These are phyloP conservation scores for Elsinoe batatas DNA, from an alignment of 2,329 filamentous ascomycete species.

Conservation along the genomic window DNA sequence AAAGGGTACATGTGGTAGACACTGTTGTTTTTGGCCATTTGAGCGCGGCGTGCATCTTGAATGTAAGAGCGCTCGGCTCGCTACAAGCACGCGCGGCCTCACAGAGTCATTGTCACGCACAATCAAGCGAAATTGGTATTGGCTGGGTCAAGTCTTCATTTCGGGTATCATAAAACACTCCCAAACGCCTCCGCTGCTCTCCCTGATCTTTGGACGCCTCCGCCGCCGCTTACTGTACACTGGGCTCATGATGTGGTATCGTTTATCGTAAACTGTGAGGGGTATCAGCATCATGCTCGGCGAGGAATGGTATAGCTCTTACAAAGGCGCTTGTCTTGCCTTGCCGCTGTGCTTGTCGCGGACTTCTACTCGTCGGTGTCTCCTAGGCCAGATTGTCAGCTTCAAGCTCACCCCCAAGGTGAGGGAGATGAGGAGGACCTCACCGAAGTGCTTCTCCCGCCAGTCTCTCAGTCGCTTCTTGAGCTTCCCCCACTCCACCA, in stretches of 20 bases:
- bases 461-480: slow-evolving; percentile 2
- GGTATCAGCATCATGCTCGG: not conserved
- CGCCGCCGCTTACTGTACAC: not conserved
- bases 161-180: not conserved
- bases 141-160: not conserved
- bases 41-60: too few relatives aligned
- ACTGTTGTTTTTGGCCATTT: too few relatives aligned
- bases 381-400: not conserved
- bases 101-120: not conserved
- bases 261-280: not conserved
- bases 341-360: not conserved
- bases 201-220: not conserved
- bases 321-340: not conserved
- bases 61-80: too few relatives aligned
- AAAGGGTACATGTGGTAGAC: too few relatives aligned
- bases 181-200: not conserved
- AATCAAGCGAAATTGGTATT: not conserved
- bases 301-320: not conserved
- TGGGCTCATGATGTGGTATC: not conserved
- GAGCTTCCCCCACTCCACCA: not conserved
- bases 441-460: not conserved
- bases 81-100: too few relatives aligned
- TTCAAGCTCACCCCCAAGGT: not conserved
- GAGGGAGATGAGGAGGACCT: not conserved
- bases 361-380: not conserved